These are phyloP conservation scores for Azolla pinnata DNA, from an alignment of 75 land plant genomes.

Conservation along the genomic window DNA sequence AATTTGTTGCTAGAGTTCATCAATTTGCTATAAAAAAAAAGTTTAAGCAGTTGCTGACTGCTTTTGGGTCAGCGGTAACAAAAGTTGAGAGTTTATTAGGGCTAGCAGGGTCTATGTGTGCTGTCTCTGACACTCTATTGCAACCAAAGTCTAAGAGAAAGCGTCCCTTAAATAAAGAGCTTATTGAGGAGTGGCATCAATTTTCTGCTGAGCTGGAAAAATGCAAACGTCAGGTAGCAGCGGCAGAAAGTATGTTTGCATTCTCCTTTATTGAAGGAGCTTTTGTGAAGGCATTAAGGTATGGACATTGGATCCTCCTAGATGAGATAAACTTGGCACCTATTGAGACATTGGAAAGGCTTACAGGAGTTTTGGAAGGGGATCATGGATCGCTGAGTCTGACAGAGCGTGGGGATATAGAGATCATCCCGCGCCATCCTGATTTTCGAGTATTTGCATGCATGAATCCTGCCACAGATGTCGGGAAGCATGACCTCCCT, in stretches of 20 bases:
- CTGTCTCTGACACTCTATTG: neutral
- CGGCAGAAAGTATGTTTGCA: conserved; percentile 53
- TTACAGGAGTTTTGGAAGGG: conserved; percentile 79
- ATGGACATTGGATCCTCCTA: conserved; percentile 86
- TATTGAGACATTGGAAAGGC: conserved; percentile 77
- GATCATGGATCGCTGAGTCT: conserved; percentile 71
- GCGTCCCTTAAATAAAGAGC: conserved; percentile 38
- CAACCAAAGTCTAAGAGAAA: conserved; percentile 43
- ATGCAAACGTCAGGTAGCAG: conserved; percentile 42
- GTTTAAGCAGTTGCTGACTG: conserved; percentile 47
- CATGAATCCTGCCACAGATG: conserved; percentile 99
- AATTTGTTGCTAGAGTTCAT: conserved; percentile 31
- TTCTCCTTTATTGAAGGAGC: conserved; percentile 93
- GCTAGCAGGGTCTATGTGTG: neutral
- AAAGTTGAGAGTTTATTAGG: conserved; percentile 21
- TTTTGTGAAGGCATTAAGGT: conserved; percentile 73
- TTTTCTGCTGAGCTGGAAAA: conserved; percentile 43
- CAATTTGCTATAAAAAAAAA: conserved; percentile 39
- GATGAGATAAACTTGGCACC: conserved; percentile 98
- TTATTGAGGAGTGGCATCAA: conserved; percentile 43
- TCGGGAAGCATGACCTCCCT: conserved; percentile 87
- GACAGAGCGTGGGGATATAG: conserved; percentile 83
- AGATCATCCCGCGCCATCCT: conserved; percentile 57
- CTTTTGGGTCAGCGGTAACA: conserved; percentile 35
- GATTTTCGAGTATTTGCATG: conserved; percentile 88